Percentiles rank a stretch among this genome's conserved stretches.
Evolutionary conservation across 495 filamentous ascomycete species (phyloP).

Genomic region (Neurospora sp.): DNA sequence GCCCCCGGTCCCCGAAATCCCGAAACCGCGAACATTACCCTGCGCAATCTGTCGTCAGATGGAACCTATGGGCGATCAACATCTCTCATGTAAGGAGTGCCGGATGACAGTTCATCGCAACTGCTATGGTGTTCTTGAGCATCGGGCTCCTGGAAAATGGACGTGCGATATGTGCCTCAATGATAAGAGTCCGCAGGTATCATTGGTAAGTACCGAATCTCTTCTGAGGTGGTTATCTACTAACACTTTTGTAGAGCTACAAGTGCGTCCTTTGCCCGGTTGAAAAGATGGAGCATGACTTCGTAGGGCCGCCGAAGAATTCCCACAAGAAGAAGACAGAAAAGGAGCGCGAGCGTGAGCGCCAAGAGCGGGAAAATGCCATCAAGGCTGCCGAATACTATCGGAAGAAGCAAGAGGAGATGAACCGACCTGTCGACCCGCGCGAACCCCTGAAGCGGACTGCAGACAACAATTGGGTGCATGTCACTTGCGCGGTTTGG

Average conservation of each 20-base stretch:
- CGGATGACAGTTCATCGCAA: slow-evolving; percentile 85
- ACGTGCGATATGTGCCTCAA: slow-evolving; percentile 92
- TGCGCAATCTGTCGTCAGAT: slow-evolving; percentile 76
- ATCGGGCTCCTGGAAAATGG: slow-evolving; percentile 71
- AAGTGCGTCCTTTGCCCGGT: slow-evolving; percentile 88
- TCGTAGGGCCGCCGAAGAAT: slow-evolving; percentile 74
- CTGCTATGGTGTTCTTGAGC: slow-evolving; percentile 77
- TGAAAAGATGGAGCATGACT: slow-evolving; percentile 61
- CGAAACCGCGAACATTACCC: slow-evolving; percentile 64
- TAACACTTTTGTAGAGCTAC: slow-evolving; percentile 52
- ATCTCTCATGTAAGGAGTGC: slow-evolving; percentile 72
- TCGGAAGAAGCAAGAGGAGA: slow-evolving; percentile 68
- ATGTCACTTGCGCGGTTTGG: slow-evolving; percentile 86
- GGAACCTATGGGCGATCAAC: slow-evolving; percentile 61
- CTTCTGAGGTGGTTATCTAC: background rate
- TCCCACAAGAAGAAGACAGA: slow-evolving; percentile 83
- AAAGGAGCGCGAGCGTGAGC: slow-evolving; percentile 81
- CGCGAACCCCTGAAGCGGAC: slow-evolving; percentile 91
- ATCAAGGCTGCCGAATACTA: slow-evolving; percentile 66
- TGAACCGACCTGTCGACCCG: slow-evolving; percentile 70
- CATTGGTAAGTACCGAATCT: slow-evolving; percentile 52
- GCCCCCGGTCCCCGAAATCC: slow-evolving; percentile 58
- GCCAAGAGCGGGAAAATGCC: slow-evolving; percentile 70
- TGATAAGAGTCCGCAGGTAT: slow-evolving; percentile 76
- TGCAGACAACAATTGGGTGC: slow-evolving; percentile 95